phyloP scores from a whole-genome alignment of 2,329 filamentous ascomycete genomes.

The Teratosphaeria nubilosa region DNA sequence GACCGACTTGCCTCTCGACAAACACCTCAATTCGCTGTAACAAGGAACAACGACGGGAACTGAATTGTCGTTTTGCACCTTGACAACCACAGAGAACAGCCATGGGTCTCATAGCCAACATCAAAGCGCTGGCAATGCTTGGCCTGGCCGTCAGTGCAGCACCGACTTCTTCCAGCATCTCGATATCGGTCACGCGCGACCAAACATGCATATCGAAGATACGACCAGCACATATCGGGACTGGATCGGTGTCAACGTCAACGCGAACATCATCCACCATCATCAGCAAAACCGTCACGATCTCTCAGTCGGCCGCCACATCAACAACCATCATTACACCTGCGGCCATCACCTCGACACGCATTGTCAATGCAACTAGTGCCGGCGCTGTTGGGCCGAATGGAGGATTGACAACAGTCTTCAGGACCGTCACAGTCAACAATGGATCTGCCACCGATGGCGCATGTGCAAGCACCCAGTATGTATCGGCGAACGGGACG shows the following conservation, averaged over 20 bases:
- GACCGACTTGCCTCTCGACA: background rate
- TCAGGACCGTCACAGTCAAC: background rate
- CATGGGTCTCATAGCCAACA: background rate
- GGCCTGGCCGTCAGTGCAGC: background rate
- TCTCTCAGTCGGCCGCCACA: background rate
- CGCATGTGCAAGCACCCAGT: background rate
- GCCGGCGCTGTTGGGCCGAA: background rate
- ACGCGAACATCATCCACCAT: background rate
- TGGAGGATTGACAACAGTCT: background rate
- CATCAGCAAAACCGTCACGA: conserved; percentile 1
- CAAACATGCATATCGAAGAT: background rate
- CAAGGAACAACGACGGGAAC: background rate
- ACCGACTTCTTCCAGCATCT: background rate
- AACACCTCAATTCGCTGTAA: background rate
- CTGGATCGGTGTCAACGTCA: background rate
- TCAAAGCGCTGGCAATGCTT: background rate
- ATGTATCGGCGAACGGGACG: conserved; percentile 6
- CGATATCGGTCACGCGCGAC: background rate
- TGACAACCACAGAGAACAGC: background rate
- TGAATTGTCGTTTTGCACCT: background rate
- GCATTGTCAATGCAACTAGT: background rate
- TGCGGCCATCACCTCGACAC: background rate
- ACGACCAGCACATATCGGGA: background rate
- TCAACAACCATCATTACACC: background rate
- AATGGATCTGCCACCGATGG: background rate